A percentile compares a stretch with the other conserved stretches of the same genome.
Conservation (phyloP, 768 basidiomycete genomes). For the Tephrocybe sp. region DNA sequence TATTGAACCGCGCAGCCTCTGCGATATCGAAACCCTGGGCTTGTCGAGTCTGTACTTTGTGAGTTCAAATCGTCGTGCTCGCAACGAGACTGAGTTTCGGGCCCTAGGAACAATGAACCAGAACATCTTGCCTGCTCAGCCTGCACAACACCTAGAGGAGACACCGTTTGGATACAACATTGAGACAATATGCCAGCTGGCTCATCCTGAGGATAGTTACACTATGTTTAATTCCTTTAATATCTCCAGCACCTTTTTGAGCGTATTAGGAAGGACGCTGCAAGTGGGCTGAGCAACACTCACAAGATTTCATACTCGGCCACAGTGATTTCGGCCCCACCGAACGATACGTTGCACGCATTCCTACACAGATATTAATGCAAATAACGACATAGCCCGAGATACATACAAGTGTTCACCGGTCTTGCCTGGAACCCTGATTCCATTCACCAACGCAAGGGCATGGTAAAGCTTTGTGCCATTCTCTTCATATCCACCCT, state of each 20-base stretch:
- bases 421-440: constrained; percentile 73
- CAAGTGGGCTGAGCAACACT: constrained; percentile 19
- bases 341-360: constrained; percentile 46
- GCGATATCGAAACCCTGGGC: constrained; percentile 38
- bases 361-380: constrained; percentile 27
- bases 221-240: too few species aligned
- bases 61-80: constrained; percentile 24
- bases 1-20: background rate
- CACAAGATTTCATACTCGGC: constrained; percentile 50
- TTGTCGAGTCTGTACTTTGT: constrained; percentile 69
- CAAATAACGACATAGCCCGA: background rate
- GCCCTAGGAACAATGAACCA: constrained; percentile 47
- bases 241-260: constrained; percentile 43
- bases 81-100: background rate
- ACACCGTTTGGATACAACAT: constrained; percentile 13
- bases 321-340: constrained; percentile 41
- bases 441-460: constrained; percentile 46
- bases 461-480: constrained; percentile 73
- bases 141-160: constrained; percentile 54
- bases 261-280: background rate
- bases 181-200: background rate
- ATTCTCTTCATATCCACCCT: constrained; percentile 75
- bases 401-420: constrained; percentile 63
- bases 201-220: background rate
- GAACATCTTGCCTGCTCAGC: constrained; percentile 61